Conservation (phyloP, 345 rosid genomes). For the Trapa bicornis region DNA sequence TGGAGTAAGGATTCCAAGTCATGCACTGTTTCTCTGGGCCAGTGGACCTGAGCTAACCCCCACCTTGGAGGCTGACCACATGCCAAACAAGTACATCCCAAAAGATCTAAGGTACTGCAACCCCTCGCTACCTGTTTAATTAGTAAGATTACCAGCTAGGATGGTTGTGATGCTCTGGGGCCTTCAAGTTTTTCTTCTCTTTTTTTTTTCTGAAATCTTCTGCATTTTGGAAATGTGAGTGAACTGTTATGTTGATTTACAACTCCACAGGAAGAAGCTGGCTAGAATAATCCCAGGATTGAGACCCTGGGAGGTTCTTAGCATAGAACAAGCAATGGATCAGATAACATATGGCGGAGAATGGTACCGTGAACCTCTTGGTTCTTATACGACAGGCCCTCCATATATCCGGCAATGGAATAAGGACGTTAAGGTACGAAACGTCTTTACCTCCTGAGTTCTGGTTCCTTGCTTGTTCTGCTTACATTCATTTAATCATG, state of each 20-base stretch:
- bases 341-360: conserved; percentile 66
- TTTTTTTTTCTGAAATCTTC: too few species aligned
- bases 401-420: conserved; percentile 68
- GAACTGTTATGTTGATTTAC: not conserved
- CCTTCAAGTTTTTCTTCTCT: too few species aligned
- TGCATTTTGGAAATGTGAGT: not conserved
- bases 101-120: conserved; percentile 54
- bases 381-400: conserved; percentile 61
- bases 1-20: conserved; percentile 73
- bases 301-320: conserved; percentile 97
- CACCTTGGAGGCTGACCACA: conserved; percentile 63
- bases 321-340: conserved; percentile 93
- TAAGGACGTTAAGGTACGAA: conserved; percentile 37
- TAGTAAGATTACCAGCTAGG: not conserved
- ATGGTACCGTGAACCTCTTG: conserved; percentile 89
- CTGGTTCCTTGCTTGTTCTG: not conserved
- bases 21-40: conserved; percentile 91
- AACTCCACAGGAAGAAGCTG: conserved; percentile 36
- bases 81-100: conserved; percentile 92
- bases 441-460: not conserved
- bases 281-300: conserved; percentile 65
- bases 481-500: not conserved
- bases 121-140: not conserved
- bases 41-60: conserved; percentile 76
- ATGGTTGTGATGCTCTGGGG: not conserved